Evolutionary conservation across 306 rosid species (phyloP).

Genomic region (Ormosia emarginata): DNA sequence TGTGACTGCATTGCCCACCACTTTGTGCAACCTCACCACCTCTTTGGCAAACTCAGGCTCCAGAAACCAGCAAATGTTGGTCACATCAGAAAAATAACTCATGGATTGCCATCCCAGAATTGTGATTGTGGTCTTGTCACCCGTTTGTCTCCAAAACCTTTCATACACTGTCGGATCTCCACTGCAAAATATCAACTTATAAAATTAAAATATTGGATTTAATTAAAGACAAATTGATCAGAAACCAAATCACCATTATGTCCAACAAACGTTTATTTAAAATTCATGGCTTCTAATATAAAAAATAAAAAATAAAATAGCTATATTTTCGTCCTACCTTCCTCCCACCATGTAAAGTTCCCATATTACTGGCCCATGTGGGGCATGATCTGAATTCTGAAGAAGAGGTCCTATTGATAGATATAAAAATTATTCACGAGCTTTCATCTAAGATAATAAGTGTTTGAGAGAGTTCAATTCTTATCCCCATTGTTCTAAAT

Average conservation of each 20-base stretch:
- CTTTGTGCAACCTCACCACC: conserved; percentile 63
- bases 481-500: too few relatives aligned
- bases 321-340: too few relatives aligned
- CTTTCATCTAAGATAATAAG: too few relatives aligned
- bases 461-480: too few relatives aligned
- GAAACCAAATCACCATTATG: neutral
- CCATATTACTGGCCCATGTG: conserved; percentile 3
- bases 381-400: conserved; percentile 27
- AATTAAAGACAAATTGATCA: neutral
- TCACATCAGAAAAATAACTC: conserved; percentile 69
- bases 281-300: neutral
- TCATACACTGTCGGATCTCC: conserved; percentile 90
- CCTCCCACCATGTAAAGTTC: conserved; percentile 11
- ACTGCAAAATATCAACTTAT: conserved; percentile 35
- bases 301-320: too few relatives aligned
- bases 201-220: neutral
- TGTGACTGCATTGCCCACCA: conserved; percentile 77
- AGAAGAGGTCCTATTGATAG: neutral
- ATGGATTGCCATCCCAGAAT: conserved; percentile 80
- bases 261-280: neutral
- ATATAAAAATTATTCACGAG: too few relatives aligned
- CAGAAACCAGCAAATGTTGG: conserved; percentile 75
- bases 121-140: conserved; percentile 55
- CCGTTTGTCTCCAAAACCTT: conserved; percentile 60
- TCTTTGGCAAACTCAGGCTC: conserved; percentile 66